phyloP scores from a whole-genome alignment of 2,329 filamentous ascomycete genomes.

The Verticillium nonalfalfae region DNA sequence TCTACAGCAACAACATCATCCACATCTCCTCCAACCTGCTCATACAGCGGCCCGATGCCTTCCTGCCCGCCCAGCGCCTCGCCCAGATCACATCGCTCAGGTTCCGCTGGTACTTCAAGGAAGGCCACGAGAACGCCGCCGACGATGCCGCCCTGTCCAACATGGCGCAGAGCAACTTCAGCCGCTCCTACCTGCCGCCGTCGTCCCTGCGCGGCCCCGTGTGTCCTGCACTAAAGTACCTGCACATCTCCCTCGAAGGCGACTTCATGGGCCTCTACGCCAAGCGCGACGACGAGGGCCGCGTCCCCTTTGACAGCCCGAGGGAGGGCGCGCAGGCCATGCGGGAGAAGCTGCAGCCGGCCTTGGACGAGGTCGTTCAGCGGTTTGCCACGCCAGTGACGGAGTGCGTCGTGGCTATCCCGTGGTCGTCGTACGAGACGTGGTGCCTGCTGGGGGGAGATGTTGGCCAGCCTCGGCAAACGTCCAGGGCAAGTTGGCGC shows the following conservation, averaged over 20 bases:
- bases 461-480: neutral
- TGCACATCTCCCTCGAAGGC: neutral
- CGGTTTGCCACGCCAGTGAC: neutral
- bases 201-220: neutral
- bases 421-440: neutral
- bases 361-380: neutral
- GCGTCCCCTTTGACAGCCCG: neutral
- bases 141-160: neutral
- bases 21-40: constrained; percentile 16
- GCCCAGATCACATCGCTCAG: constrained; percentile 15
- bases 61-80: constrained; percentile 15
- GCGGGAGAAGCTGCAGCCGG: neutral
- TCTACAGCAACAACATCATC: constrained; percentile 20
- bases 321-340: neutral
- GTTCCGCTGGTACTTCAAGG: constrained; percentile 13
- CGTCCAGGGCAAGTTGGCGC: neutral
- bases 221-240: neutral
- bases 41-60: constrained; percentile 8
- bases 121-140: neutral
- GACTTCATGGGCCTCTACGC: neutral
- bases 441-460: neutral
- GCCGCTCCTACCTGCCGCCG: neutral
- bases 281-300: neutral
- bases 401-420: neutral
- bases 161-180: neutral